Conservation (phyloP, 805 yeast species). For the Wickerhamomyces mucosus region DNA sequence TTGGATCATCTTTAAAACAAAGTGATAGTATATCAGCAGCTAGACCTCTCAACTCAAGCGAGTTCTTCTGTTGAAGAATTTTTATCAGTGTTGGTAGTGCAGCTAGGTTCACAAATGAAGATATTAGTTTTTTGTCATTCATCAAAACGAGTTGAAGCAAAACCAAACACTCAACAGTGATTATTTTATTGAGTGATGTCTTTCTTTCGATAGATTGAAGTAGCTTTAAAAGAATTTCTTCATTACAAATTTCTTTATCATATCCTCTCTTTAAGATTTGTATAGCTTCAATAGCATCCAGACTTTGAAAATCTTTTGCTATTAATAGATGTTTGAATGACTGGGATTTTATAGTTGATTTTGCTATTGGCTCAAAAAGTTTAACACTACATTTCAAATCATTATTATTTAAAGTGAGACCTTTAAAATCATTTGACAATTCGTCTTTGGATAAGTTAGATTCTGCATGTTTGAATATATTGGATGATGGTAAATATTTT, state of each 20-base stretch:
- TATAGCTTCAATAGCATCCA: too few relatives aligned
- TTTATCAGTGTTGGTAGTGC: slow-evolving; percentile 9
- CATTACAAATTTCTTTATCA: too few relatives aligned
- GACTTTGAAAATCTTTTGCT: too few relatives aligned
- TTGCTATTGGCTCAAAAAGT: slow-evolving; percentile 9
- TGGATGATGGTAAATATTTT: slow-evolving; percentile 13
- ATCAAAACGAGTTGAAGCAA: too few relatives aligned
- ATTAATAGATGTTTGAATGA: slow-evolving; percentile 1
- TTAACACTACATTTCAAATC: slow-evolving; percentile 4
- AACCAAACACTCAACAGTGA: too few relatives aligned
- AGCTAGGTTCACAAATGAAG: slow-evolving; percentile 16
- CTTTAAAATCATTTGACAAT: slow-evolving; percentile 6
- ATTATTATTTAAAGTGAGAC: slow-evolving; percentile 4
- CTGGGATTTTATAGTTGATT: background rate
- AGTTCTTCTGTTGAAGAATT: slow-evolving; percentile 2
- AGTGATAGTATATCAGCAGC: slow-evolving; percentile 4
- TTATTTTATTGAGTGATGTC: too few relatives aligned
- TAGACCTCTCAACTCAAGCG: background rate
- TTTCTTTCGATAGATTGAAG: too few relatives aligned
- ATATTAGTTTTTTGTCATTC: too few relatives aligned
- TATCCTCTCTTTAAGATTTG: too few relatives aligned
- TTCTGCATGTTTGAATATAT: slow-evolving; percentile 12
- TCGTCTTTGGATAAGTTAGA: slow-evolving; percentile 6
- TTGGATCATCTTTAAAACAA: slow-evolving; percentile 18
- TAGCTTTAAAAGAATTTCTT: too few relatives aligned